Percentiles rank a stretch among this genome's conserved stretches.
These are phyloP conservation scores for Paraurostyla sp. DNA, from an alignment of 73 alveolate genomes.

Conservation along the genomic window DNA sequence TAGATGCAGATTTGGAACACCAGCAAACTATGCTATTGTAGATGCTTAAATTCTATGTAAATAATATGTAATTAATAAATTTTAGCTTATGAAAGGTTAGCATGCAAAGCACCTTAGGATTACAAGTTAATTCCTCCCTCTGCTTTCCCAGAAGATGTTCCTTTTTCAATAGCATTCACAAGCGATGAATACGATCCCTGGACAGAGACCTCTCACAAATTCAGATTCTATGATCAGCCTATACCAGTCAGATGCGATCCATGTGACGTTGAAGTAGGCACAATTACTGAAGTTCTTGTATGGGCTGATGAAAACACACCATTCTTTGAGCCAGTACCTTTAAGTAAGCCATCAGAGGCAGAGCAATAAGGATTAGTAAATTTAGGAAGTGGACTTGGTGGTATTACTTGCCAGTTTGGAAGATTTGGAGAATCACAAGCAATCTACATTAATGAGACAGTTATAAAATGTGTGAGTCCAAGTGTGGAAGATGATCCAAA, in stretches of 20 bases:
- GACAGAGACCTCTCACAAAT: constrained; percentile 87
- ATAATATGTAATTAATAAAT: background rate
- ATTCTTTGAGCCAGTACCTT: constrained; percentile 86
- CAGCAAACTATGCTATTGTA: constrained; percentile 90
- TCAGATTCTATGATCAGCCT: constrained; percentile 91
- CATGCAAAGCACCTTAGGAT: constrained; percentile 90
- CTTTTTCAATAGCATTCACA: constrained; percentile 90
- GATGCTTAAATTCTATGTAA: constrained; percentile 82
- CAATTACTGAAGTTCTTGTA: constrained; percentile 74
- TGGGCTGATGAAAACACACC: constrained; percentile 81
- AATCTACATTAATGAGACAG: constrained; percentile 83
- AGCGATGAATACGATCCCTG: constrained; percentile 93
- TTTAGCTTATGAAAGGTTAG: constrained; percentile 74
- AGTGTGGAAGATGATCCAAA: constrained; percentile 85
- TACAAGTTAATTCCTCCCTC: constrained; percentile 85
- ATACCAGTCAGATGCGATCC: constrained; percentile 76
- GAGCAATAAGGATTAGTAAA: constrained; percentile 75
- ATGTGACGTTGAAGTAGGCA: constrained; percentile 79
- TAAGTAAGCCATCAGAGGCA: constrained; percentile 57
- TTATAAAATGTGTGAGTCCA: constrained; percentile 91
- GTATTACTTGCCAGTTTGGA: constrained; percentile 92
- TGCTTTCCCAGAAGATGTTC: constrained; percentile 89
- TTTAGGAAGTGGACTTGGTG: constrained; percentile 73
- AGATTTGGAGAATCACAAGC: constrained; percentile 89
- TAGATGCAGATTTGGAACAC: constrained; percentile 95